Percentiles rank a stretch among this genome's conserved stretches.
phyloP scores from a whole-genome alignment of 805 yeast genomes.

The Hanseniaspora guilliermondii region DNA sequence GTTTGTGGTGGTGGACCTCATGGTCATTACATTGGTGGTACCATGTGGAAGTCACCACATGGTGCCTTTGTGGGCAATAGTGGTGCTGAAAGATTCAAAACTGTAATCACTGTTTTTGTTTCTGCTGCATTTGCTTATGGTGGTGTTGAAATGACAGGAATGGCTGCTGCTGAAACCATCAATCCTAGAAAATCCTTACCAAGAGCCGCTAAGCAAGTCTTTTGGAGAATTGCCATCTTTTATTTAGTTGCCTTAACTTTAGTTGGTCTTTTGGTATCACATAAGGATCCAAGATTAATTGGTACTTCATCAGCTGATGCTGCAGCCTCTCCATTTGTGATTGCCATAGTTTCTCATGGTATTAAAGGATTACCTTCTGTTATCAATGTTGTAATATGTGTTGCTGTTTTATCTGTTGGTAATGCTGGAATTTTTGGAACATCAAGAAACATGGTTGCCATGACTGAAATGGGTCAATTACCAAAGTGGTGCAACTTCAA shows the following conservation, averaged over 20 bases:
- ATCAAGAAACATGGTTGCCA: conserved; percentile 54
- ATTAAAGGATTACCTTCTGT: conserved; percentile 51
- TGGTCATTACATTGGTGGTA: conserved; percentile 38
- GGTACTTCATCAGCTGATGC: conserved; percentile 42
- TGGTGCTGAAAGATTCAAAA: conserved; percentile 36
- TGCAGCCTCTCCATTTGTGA: conserved; percentile 62
- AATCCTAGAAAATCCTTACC: conserved; percentile 60
- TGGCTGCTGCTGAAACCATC: conserved; percentile 66
- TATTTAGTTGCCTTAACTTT: conserved; percentile 48
- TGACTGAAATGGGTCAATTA: conserved; percentile 57
- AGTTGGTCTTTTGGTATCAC: conserved; percentile 60
- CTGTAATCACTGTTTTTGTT: conserved; percentile 57
- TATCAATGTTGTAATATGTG: conserved; percentile 54
- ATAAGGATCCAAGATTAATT: conserved; percentile 36
- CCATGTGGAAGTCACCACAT: conserved; percentile 37
- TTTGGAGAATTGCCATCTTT: conserved; percentile 68
- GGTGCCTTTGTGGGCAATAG: conserved; percentile 38
- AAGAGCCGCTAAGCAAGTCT: conserved; percentile 65
- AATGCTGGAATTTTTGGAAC: conserved; percentile 53
- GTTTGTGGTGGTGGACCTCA: conserved; percentile 40
- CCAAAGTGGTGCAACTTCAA: conserved; percentile 45
- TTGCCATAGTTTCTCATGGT: conserved; percentile 54
- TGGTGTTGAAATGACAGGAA: conserved; percentile 62
- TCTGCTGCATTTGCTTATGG: conserved; percentile 69
- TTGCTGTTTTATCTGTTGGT: conserved; percentile 59